These are phyloP conservation scores for Boletus coccyginus DNA, from an alignment of 768 basidiomycete species.

Conservation along the genomic window DNA sequence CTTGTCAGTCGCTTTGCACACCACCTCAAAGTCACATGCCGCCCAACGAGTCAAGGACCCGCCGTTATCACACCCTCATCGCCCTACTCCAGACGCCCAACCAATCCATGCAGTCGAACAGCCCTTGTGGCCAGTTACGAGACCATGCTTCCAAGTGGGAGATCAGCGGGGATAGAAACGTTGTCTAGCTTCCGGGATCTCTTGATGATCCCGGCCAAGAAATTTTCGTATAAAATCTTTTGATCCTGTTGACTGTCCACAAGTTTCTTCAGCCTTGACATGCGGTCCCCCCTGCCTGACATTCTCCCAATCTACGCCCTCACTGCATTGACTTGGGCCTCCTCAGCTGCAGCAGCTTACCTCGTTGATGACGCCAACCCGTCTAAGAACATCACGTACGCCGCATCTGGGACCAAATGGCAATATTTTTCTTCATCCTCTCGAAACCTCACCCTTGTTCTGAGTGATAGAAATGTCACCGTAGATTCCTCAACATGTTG, in stretches of 20 bases:
- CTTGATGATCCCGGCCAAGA: neutral
- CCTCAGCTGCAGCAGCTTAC: constrained; percentile 8
- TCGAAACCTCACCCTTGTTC: constrained; percentile 1
- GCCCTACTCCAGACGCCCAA: neutral
- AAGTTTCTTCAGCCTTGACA: neutral
- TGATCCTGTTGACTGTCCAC: neutral
- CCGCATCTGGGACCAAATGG: neutral
- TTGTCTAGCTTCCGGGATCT: neutral
- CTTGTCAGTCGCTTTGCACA: neutral
- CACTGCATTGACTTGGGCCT: neutral
- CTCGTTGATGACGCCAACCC: constrained; percentile 12
- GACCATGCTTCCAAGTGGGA: neutral
- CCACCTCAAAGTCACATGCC: too few relatives aligned
- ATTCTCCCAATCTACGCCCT: neutral
- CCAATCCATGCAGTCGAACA: neutral
- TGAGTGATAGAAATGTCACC: neutral
- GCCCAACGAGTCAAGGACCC: too few relatives aligned
- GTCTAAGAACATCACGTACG: neutral
- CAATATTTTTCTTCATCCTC: neutral
- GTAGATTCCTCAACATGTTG: constrained; percentile 16
- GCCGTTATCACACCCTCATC: neutral
- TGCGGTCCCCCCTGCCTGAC: neutral
- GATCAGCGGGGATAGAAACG: neutral
- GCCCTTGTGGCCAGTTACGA: neutral
- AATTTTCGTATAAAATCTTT: neutral